These are phyloP conservation scores for Sporothrix dimorphospora DNA, from an alignment of 2,329 filamentous ascomycete species.

Conservation along the genomic window DNA sequence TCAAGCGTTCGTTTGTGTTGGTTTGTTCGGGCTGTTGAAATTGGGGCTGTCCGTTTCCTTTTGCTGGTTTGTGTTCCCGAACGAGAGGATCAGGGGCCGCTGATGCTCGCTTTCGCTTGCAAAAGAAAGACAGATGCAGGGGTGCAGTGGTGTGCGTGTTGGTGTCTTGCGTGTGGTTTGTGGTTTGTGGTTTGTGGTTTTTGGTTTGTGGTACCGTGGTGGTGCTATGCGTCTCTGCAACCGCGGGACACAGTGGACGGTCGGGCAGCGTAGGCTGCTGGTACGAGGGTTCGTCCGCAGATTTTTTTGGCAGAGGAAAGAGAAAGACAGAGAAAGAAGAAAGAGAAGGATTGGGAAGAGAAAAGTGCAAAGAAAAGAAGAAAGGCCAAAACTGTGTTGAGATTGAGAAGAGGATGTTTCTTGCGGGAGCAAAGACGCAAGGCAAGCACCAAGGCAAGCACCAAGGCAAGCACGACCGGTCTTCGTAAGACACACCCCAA, in stretches of 20 bases:
- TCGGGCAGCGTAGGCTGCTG: neutral
- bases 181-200: neutral
- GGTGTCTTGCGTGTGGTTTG: neutral
- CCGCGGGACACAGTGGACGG: neutral
- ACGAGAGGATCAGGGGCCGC: neutral
- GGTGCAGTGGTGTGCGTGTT: neutral
- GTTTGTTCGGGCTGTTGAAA: neutral
- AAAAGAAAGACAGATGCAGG: neutral
- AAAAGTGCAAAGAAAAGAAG: neutral
- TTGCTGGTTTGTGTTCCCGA: neutral
- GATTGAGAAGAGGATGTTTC: neutral
- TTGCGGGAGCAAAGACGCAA: no score
- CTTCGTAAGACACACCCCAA: neutral
- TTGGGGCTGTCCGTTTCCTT: no score
- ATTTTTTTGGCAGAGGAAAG: neutral
- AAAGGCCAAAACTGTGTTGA: neutral
- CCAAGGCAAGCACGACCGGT: neutral
- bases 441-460: no score
- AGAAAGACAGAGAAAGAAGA: neutral
- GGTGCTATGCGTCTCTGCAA: neutral
- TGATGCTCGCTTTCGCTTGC: neutral
- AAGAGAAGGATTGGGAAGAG: neutral
- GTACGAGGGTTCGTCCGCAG: neutral
- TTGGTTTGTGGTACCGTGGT: neutral
- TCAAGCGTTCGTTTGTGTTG: neutral